Evolutionary conservation across 257 asterid genomes (phyloP), one percentile per base, ranked within the genome.

Genomic region (Salvia miltiorrhiza): DNA sequence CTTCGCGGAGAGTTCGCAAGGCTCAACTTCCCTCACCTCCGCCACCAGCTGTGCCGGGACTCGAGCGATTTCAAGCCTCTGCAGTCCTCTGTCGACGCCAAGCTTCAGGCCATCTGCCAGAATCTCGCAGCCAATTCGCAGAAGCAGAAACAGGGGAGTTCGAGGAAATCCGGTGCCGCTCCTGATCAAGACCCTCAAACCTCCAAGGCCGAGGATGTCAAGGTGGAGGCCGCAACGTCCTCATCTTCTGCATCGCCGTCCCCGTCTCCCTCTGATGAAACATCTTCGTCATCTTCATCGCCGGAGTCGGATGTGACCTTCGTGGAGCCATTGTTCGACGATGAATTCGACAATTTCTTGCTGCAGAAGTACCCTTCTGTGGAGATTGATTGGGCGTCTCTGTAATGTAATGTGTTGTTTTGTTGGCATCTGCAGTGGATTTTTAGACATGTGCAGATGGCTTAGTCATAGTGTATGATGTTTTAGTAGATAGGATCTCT

Each of bases 381-480:
- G 77, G 98, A 92, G 93, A 92, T 92, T 64, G 97, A 92, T 82
- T 92, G 98, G 98, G 95, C 85, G 23, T 69, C 97, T 72, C 68
- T 90, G 63, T 81, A 40, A 67, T 41, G 9, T 52, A 65, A n/a
- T n/a, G n/a, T n/a, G 47, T 65, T 19, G 8, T 43, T 5, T 65
- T 3, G 43, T 70, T 50, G 83, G 83, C 77, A 20, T 83, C 86
- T 88, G 97, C 92, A 55, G 80, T 88, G 97, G 92, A 21, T 10
- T 90, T 86, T 90, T 90, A 76, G 88, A 84, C 93, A 90, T 80
- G 16, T 83, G 88, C 94, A 84, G 88, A 82, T 85, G 80, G 75
- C 73, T 28, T 62, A n/a, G 14, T 73, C 50, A 67, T 37, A 16
- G 61, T 53, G 23, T 44, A 13, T 56, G 44, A n/a, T 30, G 35